Conservation (phyloP, 2,329 filamentous ascomycete species). For the Diaporthe citri region DNA sequence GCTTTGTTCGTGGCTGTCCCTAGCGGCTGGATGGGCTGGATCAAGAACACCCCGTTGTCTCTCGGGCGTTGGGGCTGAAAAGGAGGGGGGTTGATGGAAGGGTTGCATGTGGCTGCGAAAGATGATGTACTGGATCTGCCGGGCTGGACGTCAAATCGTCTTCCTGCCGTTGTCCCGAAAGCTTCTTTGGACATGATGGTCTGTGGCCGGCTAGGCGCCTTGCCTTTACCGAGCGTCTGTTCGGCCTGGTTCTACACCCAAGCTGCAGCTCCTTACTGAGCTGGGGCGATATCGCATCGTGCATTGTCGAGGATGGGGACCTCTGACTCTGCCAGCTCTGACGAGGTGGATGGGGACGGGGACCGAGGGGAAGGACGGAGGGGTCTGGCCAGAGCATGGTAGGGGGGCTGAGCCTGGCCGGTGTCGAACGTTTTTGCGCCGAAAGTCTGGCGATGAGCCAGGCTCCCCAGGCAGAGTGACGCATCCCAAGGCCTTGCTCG, state of each 20-base stretch:
- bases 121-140: constrained; percentile 21
- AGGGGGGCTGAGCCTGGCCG: constrained; percentile 25
- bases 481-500: constrained; percentile 25
- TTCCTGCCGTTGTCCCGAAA: constrained; percentile 26
- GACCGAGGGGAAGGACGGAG: background rate
- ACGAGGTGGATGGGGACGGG: background rate
- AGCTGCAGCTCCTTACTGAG: background rate
- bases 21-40: constrained; percentile 32
- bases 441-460: constrained; percentile 20
- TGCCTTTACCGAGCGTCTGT: constrained; percentile 26
- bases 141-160: constrained; percentile 5
- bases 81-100: background rate
- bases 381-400: constrained; percentile 13
- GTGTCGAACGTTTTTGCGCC: constrained; percentile 14
- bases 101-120: constrained; percentile 5
- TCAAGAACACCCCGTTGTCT: background rate
- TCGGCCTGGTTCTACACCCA: constrained; percentile 15
- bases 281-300: constrained; percentile 20
- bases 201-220: constrained; percentile 17
- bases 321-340: constrained; percentile 20
- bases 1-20: constrained; percentile 34
- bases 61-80: constrained; percentile 15
- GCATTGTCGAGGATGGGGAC: background rate
- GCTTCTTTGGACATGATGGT: constrained; percentile 17
- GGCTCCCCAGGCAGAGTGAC: constrained; percentile 11